Base-by-base conservation (phyloP, 257 asterid genomes). In the Gardenia jasminoides region DNA sequence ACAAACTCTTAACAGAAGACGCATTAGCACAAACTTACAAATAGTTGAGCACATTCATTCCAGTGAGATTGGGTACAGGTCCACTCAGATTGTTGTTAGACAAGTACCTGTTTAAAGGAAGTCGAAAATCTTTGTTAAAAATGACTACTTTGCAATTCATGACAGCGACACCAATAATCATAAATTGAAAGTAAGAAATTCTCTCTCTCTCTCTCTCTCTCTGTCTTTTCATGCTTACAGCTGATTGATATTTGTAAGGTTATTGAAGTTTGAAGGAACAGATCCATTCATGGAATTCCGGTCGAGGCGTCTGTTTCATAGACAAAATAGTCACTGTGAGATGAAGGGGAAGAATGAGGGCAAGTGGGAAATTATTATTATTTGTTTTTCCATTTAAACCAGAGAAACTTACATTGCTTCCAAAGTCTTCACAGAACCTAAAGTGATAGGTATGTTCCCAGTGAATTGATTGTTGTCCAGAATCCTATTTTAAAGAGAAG, bases 351-450 rank as follows among this genome's bases (percentile, higher is more conserved):
- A 30, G 15, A 12, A 3, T 41, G 70, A 22, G 71, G 68, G 70
- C 26, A 76, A 67, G 64, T 68, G 58, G 17, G 52, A 50, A 41
- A 73, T n/a, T 31, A 75, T n/a, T n/a, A n/a, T n/a, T n/a, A n/a
- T n/a, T n/a, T 5, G 59, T n/a, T 2, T 44, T 75, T 74, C 26
- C 52, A 44, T 59, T 65, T 69, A 70, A 24, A 47, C 24, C 61
- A 48, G 78, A 78, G 79, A 80, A 82, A 92, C 98, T 94, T 84
- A 94, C 98, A 94, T 82, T 78, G 91, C 88, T 84, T 88, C 91
- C 89, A 94, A 84, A 36, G 88, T 77, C 80, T 74, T 48, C 73
- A 94, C 89, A 77, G 33, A n/a, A 83, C 93, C 97, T 78, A 94
- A 84, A 81, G 92, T 79, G 13, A 24, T 0, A 1, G 98, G 98